Base-by-base conservation (phyloP, 768 basidiomycete species). In the Mycena belliarum region DNA sequence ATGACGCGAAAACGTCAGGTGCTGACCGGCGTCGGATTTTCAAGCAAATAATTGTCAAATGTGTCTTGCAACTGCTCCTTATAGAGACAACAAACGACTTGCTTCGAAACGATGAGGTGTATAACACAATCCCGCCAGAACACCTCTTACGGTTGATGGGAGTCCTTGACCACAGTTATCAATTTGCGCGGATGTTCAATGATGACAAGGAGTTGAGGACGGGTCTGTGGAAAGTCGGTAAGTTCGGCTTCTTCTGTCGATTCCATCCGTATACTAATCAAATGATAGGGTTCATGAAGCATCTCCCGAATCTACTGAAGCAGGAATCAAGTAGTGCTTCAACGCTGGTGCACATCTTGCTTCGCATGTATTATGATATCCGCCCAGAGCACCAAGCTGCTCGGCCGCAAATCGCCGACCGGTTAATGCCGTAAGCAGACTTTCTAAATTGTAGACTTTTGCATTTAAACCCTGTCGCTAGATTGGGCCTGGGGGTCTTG, bases 1-100 rank as follows among this genome's bases (percentile, higher is more conserved):
- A 73, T 9, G 82, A 81, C 61, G 67, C 74, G 11, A 79, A 81
- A 59, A 74, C 82, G n/a, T 83, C 86, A 7, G 73, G 85, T 42
- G 78, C 75, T 49, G 89, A 90, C 63, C 87, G 95, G 52, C 86
- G 92, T 43, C 83, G 87, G 41, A 84, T 92, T 53, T 99, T 99
- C 85, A 91, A 94, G 70, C 97, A 98, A 72, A 98, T 99, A 74
- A 98, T 99, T 60, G 95, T 98, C 63, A 98, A 98, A 89, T 99
- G 97, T 71, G 97, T 99, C 21, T 82, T 99, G 28, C 97, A 99
- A 66, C 76, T 99, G 21, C 80, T 98, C 52, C 82, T 99, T 35
- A 98, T 99, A 62, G 97, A 99, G 75, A 98, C 93, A 8, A 96
- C 95, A 3, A 95, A 94, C 67, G 97, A 98, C 64, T 79, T 99